phyloP scores from a whole-genome alignment of 2,329 filamentous ascomycete species.

The Aspergillus sp. region DNA sequence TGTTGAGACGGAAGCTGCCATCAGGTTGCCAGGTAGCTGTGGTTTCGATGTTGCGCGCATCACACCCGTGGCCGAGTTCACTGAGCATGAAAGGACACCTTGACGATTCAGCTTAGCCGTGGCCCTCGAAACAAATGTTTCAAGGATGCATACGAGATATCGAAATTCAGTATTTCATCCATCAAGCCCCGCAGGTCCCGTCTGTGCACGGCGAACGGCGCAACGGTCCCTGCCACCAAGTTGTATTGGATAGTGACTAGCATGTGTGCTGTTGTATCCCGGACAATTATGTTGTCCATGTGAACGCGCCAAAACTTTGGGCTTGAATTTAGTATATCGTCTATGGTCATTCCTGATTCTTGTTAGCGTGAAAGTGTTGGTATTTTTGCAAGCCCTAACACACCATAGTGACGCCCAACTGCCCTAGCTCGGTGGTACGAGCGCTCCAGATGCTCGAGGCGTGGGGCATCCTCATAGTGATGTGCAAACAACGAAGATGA shows the following conservation, averaged over 20 bases:
- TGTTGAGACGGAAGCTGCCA: constrained; percentile 34
- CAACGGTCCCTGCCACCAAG: constrained; percentile 20
- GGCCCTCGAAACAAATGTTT: constrained; percentile 1
- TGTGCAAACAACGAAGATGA: constrained; percentile 2
- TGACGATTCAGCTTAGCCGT: background rate
- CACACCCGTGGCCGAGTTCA: constrained; percentile 40
- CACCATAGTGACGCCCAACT: constrained; percentile 3
- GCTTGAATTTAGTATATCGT: constrained; percentile 6
- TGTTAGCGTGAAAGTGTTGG: background rate
- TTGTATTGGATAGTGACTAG: constrained; percentile 22
- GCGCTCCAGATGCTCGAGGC: background rate
- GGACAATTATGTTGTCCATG: constrained; percentile 1
- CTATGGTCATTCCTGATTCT: constrained; percentile 4
- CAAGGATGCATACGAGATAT: constrained; percentile 17
- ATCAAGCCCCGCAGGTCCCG: constrained; percentile 16
- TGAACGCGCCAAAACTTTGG: constrained; percentile 9
- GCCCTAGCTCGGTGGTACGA: constrained; percentile 8
- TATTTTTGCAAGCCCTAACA: background rate
- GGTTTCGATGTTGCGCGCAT: constrained; percentile 40
- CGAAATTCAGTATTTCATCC: constrained; percentile 18
- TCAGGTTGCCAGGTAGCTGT: constrained; percentile 33
- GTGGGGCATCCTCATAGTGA: background rate
- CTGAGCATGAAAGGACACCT: constrained; percentile 37
- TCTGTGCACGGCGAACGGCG: constrained; percentile 13
- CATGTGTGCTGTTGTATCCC: constrained; percentile 8